Percentiles rank a stretch among this genome's conserved stretches.
Evolutionary conservation across 805 yeast species (phyloP).

Genomic region (Ogataea henricii): DNA sequence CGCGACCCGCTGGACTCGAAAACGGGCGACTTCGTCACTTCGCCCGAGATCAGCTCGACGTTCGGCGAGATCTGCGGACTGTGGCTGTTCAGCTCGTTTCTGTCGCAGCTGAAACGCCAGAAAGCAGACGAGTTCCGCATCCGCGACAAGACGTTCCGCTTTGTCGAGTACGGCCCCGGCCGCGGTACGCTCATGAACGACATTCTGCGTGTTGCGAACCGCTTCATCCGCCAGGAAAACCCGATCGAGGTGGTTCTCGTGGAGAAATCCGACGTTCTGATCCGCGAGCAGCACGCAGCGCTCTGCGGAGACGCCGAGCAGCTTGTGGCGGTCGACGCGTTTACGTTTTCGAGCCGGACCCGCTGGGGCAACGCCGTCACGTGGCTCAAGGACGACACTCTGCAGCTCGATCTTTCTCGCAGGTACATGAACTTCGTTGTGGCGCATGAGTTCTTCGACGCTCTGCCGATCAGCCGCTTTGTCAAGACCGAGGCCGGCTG

Average conservation of each 20-base stretch:
- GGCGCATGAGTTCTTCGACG: conserved; percentile 89
- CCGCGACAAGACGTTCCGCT: conserved; percentile 40
- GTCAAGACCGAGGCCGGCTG: conserved; percentile 66
- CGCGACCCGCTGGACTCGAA: conserved; percentile 58
- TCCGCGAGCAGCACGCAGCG: conserved; percentile 52
- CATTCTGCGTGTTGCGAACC: conserved; percentile 49
- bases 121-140: conserved; percentile 26
- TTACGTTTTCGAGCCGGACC: conserved; percentile 40
- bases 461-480: conserved; percentile 75
- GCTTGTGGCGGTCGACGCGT: conserved; percentile 34
- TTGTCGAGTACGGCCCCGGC: conserved; percentile 86
- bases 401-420: conserved; percentile 39
- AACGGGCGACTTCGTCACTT: conserved; percentile 76
- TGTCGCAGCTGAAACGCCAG: conserved; percentile 53
- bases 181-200: conserved; percentile 78
- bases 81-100: conserved; percentile 65
- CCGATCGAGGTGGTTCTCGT: conserved; percentile 55
- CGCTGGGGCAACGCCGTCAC: conserved; percentile 53
- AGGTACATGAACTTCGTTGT: conserved; percentile 57
- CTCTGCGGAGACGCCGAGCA: conserved; percentile 41
- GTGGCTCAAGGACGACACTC: conserved; percentile 60
- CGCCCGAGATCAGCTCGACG: conserved; percentile 85
- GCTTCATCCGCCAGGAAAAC: conserved; percentile 36
- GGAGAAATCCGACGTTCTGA: conserved; percentile 71
- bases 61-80: conserved; percentile 85